These are phyloP conservation scores for Trametes hirsuta DNA, from an alignment of 1,284 basidiomycete species.

Conservation along the genomic window DNA sequence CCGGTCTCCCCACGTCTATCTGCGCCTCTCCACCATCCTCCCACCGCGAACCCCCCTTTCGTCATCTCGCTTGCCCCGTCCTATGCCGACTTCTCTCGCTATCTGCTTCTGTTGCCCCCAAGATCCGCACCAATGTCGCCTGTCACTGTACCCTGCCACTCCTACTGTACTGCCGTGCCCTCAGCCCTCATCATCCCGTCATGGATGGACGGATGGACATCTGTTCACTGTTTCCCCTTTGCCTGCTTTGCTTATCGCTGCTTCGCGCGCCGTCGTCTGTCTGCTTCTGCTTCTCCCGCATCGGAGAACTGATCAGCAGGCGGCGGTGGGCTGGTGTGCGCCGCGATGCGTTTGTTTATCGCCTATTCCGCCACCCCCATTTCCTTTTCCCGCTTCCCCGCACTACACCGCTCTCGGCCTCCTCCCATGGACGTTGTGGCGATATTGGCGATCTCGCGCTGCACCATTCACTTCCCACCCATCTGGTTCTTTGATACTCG, in stretches of 20 bases:
- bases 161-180: not conserved
- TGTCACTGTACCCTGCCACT: conserved; percentile 4
- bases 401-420: too few relatives aligned
- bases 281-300: not conserved
- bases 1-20: conserved; percentile 19
- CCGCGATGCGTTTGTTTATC: not conserved
- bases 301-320: not conserved
- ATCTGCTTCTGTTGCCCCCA: conserved; percentile 5
- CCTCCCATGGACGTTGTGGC: not conserved
- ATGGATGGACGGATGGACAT: conserved; percentile 6
- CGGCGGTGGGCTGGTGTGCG: not conserved
- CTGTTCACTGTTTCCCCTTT: not conserved
- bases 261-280: not conserved
- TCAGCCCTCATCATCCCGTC: not conserved
- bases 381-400: not conserved
- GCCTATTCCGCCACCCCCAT: not conserved
- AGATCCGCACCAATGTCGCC: not conserved
- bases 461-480: not conserved
- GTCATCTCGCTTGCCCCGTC: not conserved
- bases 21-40: not conserved
- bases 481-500: not conserved
- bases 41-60: not conserved
- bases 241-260: not conserved
- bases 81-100: conserved; percentile 12
- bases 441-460: not conserved